Conservation (phyloP, 2,329 filamentous ascomycete genomes). For the Talaromyces atroroseus region DNA sequence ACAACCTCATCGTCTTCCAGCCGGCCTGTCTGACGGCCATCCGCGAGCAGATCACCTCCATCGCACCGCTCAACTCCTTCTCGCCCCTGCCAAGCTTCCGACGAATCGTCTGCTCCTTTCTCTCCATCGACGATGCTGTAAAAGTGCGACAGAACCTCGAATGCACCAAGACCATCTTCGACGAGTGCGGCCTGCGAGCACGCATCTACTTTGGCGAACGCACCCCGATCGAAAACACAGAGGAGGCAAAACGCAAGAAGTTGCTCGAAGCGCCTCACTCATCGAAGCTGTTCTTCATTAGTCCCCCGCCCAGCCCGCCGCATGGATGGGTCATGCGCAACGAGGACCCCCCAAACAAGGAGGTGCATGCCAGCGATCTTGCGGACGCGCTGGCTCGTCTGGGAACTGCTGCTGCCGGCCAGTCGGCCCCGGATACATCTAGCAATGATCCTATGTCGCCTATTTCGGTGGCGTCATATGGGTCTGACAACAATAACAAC, state of each 20-base stretch:
- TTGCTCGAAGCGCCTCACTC: slow-evolving; percentile 53
- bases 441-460: slow-evolving; percentile 30
- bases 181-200: slow-evolving; percentile 23
- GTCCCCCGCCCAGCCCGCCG: slow-evolving; percentile 57
- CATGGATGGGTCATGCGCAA: slow-evolving; percentile 60
- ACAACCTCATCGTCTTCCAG: slow-evolving; percentile 43
- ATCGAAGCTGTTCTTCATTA: slow-evolving; percentile 62
- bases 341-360: slow-evolving; percentile 61
- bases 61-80: slow-evolving; percentile 45
- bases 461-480: slow-evolving; percentile 22
- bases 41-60: slow-evolving; percentile 36
- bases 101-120: slow-evolving; percentile 48
- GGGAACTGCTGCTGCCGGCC: slow-evolving; percentile 23
- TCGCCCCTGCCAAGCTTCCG: slow-evolving; percentile 47
- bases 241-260: slow-evolving; percentile 30
- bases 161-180: slow-evolving; percentile 3
- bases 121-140: slow-evolving; percentile 38
- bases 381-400: slow-evolving; percentile 52
- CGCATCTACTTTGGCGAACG: slow-evolving; percentile 50
- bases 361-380: slow-evolving; percentile 59
- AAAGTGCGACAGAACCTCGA: slow-evolving; percentile 41
- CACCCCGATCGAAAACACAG: slow-evolving; percentile 41
- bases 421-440: slow-evolving; percentile 4
- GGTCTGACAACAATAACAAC: not conserved
- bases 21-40: slow-evolving; percentile 39